Percentiles rank a stretch among this genome's conserved stretches.
phyloP scores from a whole-genome alignment of 2,329 filamentous ascomycete species.

The Monosporascus ibericus region DNA sequence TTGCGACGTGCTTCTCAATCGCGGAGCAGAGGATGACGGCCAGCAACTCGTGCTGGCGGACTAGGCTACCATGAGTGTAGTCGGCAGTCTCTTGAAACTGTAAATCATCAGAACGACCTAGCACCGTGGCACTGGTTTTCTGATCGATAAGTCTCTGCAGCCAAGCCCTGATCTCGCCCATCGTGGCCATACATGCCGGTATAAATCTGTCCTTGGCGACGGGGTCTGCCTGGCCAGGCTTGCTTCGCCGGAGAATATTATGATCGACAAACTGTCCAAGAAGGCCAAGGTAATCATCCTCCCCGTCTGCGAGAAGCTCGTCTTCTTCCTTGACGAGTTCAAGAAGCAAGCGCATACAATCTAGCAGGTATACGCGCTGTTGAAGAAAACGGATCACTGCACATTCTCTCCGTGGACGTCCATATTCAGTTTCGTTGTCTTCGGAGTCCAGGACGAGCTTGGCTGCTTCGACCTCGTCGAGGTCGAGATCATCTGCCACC shows the following conservation, averaged over 20 bases:
- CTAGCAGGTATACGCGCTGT: conserved; percentile 73
- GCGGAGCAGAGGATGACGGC: conserved; percentile 74
- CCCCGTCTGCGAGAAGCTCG: conserved; percentile 42
- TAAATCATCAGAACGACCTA: conserved; percentile 56
- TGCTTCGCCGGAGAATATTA: conserved; percentile 46
- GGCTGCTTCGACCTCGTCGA: conserved; percentile 84
- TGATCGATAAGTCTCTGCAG: conserved; percentile 71
- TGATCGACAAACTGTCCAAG: conserved; percentile 50
- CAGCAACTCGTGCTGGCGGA: conserved; percentile 84
- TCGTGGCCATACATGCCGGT: conserved; percentile 66
- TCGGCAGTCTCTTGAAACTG: conserved; percentile 70
- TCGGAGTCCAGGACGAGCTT: conserved; percentile 69
- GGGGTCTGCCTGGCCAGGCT: conserved; percentile 37
- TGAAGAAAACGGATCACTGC: conserved; percentile 86
- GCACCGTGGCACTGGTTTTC: conserved; percentile 65
- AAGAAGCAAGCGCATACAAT: conserved; percentile 75
- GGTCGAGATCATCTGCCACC: conserved; percentile 79
- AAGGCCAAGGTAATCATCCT: conserved; percentile 44
- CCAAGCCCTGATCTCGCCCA: conserved; percentile 72
- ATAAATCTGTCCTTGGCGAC: conserved; percentile 55
- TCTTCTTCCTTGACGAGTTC: conserved; percentile 61
- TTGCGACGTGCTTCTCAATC: conserved; percentile 68
- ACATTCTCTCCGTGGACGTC: conserved; percentile 68
- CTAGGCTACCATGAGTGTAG: conserved; percentile 72
- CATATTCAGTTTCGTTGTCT: conserved; percentile 60